Evolutionary conservation across 441 rosid species (phyloP).

Genomic region (Populus hybrid): DNA sequence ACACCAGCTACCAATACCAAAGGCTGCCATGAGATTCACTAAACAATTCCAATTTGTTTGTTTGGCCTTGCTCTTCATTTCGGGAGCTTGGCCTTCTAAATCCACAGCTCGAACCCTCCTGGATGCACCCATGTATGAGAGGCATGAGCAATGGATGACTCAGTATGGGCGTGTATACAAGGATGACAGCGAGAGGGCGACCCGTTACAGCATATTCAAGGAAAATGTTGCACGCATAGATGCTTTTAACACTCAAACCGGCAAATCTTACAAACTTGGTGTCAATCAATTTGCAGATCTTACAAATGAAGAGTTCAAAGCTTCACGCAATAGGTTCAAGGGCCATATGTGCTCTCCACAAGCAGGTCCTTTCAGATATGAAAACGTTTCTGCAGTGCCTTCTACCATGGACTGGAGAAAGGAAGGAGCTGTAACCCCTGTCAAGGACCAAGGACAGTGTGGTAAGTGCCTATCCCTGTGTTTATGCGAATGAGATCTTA

Average conservation of each 20-base stretch:
- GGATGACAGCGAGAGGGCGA: constrained; percentile 18
- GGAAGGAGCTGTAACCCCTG: constrained; percentile 60
- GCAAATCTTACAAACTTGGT: constrained; percentile 16
- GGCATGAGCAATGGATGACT: constrained; percentile 19
- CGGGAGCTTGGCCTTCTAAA: constrained; percentile 12
- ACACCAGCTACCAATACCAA: neutral
- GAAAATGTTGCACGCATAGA: constrained; percentile 8
- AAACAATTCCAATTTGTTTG: neutral
- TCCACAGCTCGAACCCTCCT: constrained; percentile 13
- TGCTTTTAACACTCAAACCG: constrained; percentile 9
- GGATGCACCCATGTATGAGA: neutral
- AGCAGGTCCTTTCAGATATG: constrained; percentile 13
- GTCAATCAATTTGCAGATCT: constrained; percentile 25
- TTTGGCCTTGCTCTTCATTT: neutral
- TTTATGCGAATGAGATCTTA: too few relatives aligned
- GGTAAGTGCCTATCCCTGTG: constrained; percentile 27
- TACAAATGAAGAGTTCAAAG: constrained; percentile 24
- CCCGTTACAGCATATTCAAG: constrained; percentile 19
- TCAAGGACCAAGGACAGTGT: constrained; percentile 69
- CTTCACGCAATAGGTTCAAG: constrained; percentile 13
- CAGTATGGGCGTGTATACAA: constrained; percentile 17
- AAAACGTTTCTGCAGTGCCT: constrained; percentile 9
- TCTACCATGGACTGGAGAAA: constrained; percentile 58
- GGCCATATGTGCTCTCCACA: constrained; percentile 18
- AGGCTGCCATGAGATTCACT: neutral